A percentile compares a stretch with the other conserved stretches of the same genome.
These are phyloP conservation scores for Plasmodium adleri DNA, from an alignment of 169 alveolate species.

Conservation along the genomic window DNA sequence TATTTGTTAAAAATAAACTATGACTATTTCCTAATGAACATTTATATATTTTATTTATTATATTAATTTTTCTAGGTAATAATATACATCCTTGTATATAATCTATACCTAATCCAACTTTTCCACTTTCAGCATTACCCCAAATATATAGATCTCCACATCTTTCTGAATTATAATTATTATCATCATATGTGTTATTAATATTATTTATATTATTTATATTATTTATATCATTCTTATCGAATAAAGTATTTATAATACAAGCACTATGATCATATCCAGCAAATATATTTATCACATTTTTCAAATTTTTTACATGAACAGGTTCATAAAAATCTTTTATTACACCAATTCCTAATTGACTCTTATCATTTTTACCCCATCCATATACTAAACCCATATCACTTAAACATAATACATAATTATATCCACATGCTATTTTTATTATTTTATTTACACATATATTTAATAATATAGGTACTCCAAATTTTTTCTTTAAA, in stretches of 20 bases:
- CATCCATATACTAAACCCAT: constrained; percentile 90
- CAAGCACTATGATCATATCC: constrained; percentile 91
- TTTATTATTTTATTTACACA: constrained; percentile 78
- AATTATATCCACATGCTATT: constrained; percentile 92
- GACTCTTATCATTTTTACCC: constrained; percentile 84
- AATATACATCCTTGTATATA: constrained; percentile 80
- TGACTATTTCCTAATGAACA: constrained; percentile 88
- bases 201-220: too few species aligned
- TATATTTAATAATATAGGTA: constrained; percentile 48
- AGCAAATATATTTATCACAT: constrained; percentile 88
- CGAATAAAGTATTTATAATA: constrained; percentile 74
- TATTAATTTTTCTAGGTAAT: constrained; percentile 84
- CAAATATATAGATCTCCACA: constrained; percentile 89
- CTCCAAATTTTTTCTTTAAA: constrained; percentile 51
- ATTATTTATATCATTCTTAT: too few species aligned
- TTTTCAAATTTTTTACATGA: constrained; percentile 82
- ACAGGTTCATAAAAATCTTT: constrained; percentile 86
- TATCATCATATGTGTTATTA: constrained; percentile 24
- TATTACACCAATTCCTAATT: constrained; percentile 84
- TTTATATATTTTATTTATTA: constrained; percentile 81
- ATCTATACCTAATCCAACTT: constrained; percentile 89
- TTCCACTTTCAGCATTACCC: constrained; percentile 91
- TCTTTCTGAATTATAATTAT: background rate
- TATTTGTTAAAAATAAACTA: constrained; percentile 83
- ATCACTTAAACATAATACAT: constrained; percentile 87